Evolutionary conservation across 2,329 filamentous ascomycete genomes (phyloP).

Genomic region (Phaeoacremonium minimum): DNA sequence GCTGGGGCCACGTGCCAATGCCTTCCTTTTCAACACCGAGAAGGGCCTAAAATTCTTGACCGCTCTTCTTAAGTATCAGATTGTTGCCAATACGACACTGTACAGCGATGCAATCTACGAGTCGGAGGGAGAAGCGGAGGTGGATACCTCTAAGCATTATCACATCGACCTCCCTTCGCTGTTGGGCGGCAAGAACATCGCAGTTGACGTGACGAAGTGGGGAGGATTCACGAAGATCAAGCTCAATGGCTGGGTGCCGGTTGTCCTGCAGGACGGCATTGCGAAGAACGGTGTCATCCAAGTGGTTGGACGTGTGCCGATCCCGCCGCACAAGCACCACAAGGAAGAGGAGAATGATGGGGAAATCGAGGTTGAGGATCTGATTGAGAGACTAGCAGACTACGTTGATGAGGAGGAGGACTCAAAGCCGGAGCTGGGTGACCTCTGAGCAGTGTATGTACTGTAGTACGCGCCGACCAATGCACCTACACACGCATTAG

Average conservation of each 20-base stretch:
- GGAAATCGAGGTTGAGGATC: conserved; percentile 55
- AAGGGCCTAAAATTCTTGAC: conserved; percentile 71
- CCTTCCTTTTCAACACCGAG: conserved; percentile 77
- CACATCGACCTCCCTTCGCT: conserved; percentile 71
- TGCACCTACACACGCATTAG: too few species aligned
- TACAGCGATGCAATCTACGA: conserved; percentile 82
- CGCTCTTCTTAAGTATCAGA: conserved; percentile 75
- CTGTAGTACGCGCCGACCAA: too few species aligned
- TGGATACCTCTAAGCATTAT: conserved; percentile 42
- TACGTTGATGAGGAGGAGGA: conserved; percentile 27
- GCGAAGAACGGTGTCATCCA: conserved; percentile 81
- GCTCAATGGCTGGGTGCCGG: conserved; percentile 68
- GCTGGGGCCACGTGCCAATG: conserved; percentile 69
- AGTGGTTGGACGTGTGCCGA: conserved; percentile 65
- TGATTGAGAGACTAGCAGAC: conserved; percentile 50
- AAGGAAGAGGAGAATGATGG: conserved; percentile 31
- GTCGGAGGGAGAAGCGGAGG: conserved; percentile 13
- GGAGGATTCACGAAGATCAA: conserved; percentile 67
- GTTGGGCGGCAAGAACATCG: conserved; percentile 60
- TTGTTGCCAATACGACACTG: conserved; percentile 68
- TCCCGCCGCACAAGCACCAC: conserved; percentile 63
- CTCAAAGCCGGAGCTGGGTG: too few species aligned
- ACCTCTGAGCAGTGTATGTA: too few species aligned
- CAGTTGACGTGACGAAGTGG: conserved; percentile 66
- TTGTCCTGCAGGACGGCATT: conserved; percentile 65